Evolutionary conservation across 805 yeast species (phyloP), one percentile per base, ranked within the genome.

Genomic region (Brettanomyces nanus): DNA sequence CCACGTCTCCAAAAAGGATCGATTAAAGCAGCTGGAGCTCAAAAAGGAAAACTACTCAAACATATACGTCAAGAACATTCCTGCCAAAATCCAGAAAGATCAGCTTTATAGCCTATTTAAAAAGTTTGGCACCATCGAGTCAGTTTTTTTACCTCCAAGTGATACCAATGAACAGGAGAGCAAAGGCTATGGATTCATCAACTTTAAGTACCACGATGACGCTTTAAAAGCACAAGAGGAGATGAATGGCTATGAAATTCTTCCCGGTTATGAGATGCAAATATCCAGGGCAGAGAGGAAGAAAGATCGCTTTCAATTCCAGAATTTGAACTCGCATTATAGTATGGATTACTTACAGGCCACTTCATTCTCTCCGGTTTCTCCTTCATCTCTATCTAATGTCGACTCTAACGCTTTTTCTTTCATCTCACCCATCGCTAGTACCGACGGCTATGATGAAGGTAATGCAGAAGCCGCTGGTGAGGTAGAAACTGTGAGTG

Each of bases 1-100:
- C 50, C 85, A 81, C 53, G 69, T 79, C 33, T 78, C 81, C 34
- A 74, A 77, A 46, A 69, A 71, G 41, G 85, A 80, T 50, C 61
- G 87, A 37, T 61, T 71, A 35, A 58, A 66, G 33, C 69, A 69
- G 39, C 58, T 70, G 34, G 71, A 66, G 44, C 55, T 62, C 29
- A 65, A 62, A 44, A 64, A 63, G 46, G 56, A 70, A 32, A 72
- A 72, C 43, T 74, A 71, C 50, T 66, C 67, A 35, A 72, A 72
- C 39, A 62, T 82, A 28, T 75, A 77, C 41, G 68, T 77, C 27
- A 71, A 68, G 34, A 71, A 73, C 44, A 53, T 77, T 36, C 75
- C 78, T 5, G 40, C 58, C 3, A 45, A 54, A 7, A 53, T 52
- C 6, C 48, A 63, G 22, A 67, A 63, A 43, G 58, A 56, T 14